Percentiles rank a stretch among this genome's conserved stretches.
Conservation (phyloP, 2,329 filamentous ascomycete genomes). For the Keithomyces neogunnii region DNA sequence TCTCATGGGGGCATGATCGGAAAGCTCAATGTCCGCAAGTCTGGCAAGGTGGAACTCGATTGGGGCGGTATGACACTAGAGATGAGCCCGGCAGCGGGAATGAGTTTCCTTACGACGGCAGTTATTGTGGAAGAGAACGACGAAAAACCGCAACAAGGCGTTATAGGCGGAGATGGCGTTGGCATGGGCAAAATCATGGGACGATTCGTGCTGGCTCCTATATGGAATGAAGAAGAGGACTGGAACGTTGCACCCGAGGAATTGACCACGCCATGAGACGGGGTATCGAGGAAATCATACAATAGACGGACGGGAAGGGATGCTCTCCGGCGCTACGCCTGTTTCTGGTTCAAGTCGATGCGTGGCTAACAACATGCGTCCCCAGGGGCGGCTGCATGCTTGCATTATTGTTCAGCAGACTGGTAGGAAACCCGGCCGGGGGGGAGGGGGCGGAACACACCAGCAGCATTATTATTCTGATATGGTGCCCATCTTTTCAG, state of each 20-base stretch:
- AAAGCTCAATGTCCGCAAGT: conserved; percentile 51
- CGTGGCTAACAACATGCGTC: not conserved
- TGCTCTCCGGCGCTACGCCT: not conserved
- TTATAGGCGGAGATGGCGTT: conserved; percentile 41
- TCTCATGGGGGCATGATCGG: conserved; percentile 51
- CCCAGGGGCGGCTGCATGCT: too few species aligned
- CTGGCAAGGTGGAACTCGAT: conserved; percentile 52
- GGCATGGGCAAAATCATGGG: conserved; percentile 58
- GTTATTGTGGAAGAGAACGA: conserved; percentile 52
- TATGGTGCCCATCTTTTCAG: too few species aligned
- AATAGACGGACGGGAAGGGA: too few species aligned
- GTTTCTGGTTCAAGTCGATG: not conserved
- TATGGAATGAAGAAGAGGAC: conserved; percentile 49
- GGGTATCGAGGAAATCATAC: not conserved
- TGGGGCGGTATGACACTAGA: conserved; percentile 52
- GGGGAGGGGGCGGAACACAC: too few species aligned
- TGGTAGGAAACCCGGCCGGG: too few species aligned
- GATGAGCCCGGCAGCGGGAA: conserved; percentile 41
- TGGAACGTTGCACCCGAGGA: conserved; percentile 38
- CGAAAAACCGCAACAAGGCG: conserved; percentile 35
- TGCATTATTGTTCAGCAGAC: too few species aligned
- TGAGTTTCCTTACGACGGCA: conserved; percentile 49
- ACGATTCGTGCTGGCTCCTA: conserved; percentile 50
- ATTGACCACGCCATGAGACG: conserved; percentile 11
- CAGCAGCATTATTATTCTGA: too few species aligned